Percentiles rank a stretch among this genome's conserved stretches.
phyloP scores from a whole-genome alignment of 495 filamentous ascomycete genomes.

The Amniculicola lignicola region DNA sequence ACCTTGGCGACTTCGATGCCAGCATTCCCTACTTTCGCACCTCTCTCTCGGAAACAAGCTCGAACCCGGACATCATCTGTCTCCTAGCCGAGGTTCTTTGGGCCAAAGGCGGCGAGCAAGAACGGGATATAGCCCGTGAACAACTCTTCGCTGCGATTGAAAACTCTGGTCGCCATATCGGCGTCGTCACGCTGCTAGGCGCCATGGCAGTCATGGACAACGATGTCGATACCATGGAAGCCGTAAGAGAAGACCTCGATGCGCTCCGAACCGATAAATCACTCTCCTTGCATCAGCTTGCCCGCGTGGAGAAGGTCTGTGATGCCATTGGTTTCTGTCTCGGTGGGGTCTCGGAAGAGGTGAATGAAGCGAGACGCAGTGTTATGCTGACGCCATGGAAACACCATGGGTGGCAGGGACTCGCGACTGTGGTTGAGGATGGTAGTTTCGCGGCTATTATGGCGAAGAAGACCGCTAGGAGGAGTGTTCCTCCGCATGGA shows the following conservation, averaged over 20 bases:
- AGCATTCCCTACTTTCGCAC: slow-evolving; percentile 76
- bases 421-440: slow-evolving; percentile 53
- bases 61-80: slow-evolving; percentile 81
- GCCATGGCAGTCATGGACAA: slow-evolving; percentile 76
- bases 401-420: slow-evolving; percentile 71
- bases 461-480: slow-evolving; percentile 74
- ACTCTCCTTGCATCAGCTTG: slow-evolving; percentile 47
- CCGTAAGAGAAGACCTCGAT: slow-evolving; percentile 75
- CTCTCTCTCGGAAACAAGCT: slow-evolving; percentile 73
- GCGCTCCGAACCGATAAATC: slow-evolving; percentile 62
- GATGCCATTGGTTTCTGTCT: slow-evolving; percentile 51
- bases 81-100: slow-evolving; percentile 87
- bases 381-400: slow-evolving; percentile 75
- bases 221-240: slow-evolving; percentile 73
- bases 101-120: slow-evolving; percentile 77
- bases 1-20: slow-evolving; percentile 56
- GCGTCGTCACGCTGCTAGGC: slow-evolving; percentile 73
- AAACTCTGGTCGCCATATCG: slow-evolving; percentile 66
- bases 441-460: slow-evolving; percentile 69
- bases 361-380: slow-evolving; percentile 42
- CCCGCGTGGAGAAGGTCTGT: slow-evolving; percentile 56
- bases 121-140: slow-evolving; percentile 70
- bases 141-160: slow-evolving; percentile 77
- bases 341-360: slow-evolving; percentile 28
- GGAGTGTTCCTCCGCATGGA: slow-evolving; percentile 66